These are phyloP conservation scores for Peronospora belbahrii DNA, from an alignment of 352 stramenopile species.

Conservation along the genomic window DNA sequence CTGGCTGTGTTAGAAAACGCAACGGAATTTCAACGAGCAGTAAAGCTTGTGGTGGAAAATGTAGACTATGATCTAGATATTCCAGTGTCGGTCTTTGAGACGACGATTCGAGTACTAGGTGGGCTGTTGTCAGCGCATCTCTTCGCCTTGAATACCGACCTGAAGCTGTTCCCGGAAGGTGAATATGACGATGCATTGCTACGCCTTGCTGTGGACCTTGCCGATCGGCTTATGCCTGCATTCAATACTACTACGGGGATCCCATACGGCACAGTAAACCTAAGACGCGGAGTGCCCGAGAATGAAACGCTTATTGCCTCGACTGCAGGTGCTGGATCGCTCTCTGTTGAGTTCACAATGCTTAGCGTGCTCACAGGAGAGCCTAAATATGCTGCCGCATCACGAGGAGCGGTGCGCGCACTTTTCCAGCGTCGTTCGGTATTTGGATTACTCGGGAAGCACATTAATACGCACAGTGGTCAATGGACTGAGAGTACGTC, in stretches of 20 bases:
- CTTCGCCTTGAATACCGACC: conserved; percentile 49
- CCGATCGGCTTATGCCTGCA: conserved; percentile 90
- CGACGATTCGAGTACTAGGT: conserved; percentile 88
- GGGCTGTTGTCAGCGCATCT: conserved; percentile 88
- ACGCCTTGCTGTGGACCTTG: conserved; percentile 91
- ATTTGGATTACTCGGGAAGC: conserved; percentile 91
- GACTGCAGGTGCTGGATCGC: conserved; percentile 92
- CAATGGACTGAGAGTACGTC: conserved; percentile 76
- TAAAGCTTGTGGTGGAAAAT: conserved; percentile 49
- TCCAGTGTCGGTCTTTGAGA: conserved; percentile 91
- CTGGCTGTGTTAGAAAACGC: conserved; percentile 80
- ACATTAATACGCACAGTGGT: conserved; percentile 90
- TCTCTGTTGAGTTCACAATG: conserved; percentile 96
- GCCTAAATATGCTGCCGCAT: conserved; percentile 55
- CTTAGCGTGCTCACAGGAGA: conserved; percentile 82
- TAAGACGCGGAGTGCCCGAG: conserved; percentile 81
- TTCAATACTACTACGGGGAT: conserved; percentile 95
- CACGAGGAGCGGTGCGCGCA: conserved; percentile 54
- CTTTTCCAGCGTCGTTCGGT: conserved; percentile 72
- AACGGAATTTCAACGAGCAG: conserved; percentile 60
- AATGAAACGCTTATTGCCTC: conserved; percentile 94
- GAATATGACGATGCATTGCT: conserved; percentile 91
- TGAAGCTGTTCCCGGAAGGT: conserved; percentile 48
- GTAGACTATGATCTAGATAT: conserved; percentile 80
- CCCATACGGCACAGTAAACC: conserved; percentile 96